A percentile compares a stretch with the other conserved stretches of the same genome.
Evolutionary conservation across 2,329 filamentous ascomycete species (phyloP).

Genomic region (Microdochium bolleyi): DNA sequence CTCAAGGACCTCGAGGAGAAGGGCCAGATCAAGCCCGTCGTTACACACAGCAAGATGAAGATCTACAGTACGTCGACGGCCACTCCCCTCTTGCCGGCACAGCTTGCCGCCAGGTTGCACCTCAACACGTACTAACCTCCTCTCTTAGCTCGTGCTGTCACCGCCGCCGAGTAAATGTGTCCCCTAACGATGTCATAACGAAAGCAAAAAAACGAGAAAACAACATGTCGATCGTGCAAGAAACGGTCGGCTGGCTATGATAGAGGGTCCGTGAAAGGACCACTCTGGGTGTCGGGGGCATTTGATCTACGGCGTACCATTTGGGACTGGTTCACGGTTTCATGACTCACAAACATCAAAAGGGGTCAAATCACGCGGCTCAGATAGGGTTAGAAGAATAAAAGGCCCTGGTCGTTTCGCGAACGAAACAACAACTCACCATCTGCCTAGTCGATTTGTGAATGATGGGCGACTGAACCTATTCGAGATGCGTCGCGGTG

Average conservation of each 20-base stretch:
- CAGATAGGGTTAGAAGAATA: slow-evolving; percentile 20
- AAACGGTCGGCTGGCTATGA: neutral
- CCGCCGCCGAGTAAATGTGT: slow-evolving; percentile 29
- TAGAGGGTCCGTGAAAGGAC: neutral
- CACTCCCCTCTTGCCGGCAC: neutral
- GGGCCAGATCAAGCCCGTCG: slow-evolving; percentile 96
- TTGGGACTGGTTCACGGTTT: slow-evolving; percentile 1
- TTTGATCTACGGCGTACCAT: slow-evolving; percentile 1
- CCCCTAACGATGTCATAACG: neutral
- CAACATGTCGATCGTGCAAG: neutral
- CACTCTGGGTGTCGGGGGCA: neutral
- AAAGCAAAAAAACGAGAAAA: neutral
- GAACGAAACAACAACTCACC: slow-evolving; percentile 3
- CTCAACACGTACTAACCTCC: slow-evolving; percentile 4
- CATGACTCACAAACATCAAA: neutral
- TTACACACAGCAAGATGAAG: slow-evolving; percentile 93
- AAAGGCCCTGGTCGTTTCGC: slow-evolving; percentile 17
- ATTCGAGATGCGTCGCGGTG: too few relatives aligned
- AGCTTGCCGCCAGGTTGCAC: neutral
- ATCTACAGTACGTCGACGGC: slow-evolving; percentile 71
- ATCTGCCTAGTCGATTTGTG: too few relatives aligned
- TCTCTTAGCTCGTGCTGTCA: slow-evolving; percentile 49
- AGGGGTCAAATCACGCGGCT: slow-evolving; percentile 4
- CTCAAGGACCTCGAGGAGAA: slow-evolving; percentile 93
- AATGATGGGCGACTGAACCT: too few relatives aligned